Base-by-base conservation (phyloP, 441 rosid species). In the Hura crepitans region DNA sequence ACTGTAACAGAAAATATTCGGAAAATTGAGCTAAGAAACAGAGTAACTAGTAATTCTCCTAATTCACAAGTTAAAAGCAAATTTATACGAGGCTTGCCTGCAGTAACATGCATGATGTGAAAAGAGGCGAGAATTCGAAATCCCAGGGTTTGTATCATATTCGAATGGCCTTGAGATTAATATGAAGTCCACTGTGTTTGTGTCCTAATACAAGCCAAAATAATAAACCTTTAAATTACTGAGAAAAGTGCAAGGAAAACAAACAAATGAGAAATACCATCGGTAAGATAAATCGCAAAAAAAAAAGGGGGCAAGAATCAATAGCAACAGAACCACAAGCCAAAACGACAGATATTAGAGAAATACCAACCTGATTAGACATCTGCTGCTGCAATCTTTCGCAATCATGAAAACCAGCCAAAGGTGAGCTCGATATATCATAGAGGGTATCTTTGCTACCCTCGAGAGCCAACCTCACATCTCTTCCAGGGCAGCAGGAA, bases 21-120 rank as follows among this genome's bases (percentile, higher is more conserved):
- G 59, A 3, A 20, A 37, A 37, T 49, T 65, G 4, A 23, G 12
- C n/a, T 25, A 37, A 43, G 61, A 57, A 6, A 66, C 22, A 25
- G 18, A 45, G 75, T 0, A 25, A 18, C 25, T 51, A 25, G 22
- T 42, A 42, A 15, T 28, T 69, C 20, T 43, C 47, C 59, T 68
- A 51, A 50, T 62, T 57, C 13, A 64, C 37, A 53, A 10, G 43
- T 65, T 43, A 39, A 18, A n/a, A 67, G 46, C n/a, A 33, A 58
- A 62, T 54, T 69, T 20, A 60, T 31, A 31, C 14, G 10, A 43
- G 23, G 27, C 89, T 74, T 86, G 80, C 99, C 92, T 89, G 88
- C 93, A 88, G 72, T 81, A 81, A 74, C 98, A 95, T 62, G 85
- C 80, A 66, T 96, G 97, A 81, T 92, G 85, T 68, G 97, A 92